A percentile compares a stretch with the other conserved stretches of the same genome.
These are phyloP conservation scores for Boletellus ananas DNA, from an alignment of 768 basidiomycete genomes.

Conservation along the genomic window DNA sequence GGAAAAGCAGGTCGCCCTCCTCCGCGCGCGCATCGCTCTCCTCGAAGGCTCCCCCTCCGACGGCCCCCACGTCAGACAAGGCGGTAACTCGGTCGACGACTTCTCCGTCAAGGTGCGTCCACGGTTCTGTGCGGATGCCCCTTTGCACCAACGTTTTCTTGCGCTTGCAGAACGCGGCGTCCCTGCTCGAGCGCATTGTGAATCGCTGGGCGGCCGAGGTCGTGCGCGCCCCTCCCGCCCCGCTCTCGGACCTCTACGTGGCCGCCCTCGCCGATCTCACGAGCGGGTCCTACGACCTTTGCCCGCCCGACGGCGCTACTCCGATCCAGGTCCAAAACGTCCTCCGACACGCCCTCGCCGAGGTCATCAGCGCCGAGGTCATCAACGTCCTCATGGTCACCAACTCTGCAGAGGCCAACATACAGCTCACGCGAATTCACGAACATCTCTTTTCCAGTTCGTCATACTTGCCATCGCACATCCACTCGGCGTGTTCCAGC, in stretches of 20 bases:
- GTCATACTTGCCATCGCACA: slow-evolving; percentile 26
- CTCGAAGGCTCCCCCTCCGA: slow-evolving; percentile 58
- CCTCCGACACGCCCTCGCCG: slow-evolving; percentile 76
- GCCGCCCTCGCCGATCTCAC: slow-evolving; percentile 60
- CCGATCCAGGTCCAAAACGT: slow-evolving; percentile 77
- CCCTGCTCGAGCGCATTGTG: slow-evolving; percentile 75
- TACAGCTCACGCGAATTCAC: slow-evolving; percentile 81
- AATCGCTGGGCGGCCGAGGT: slow-evolving; percentile 87
- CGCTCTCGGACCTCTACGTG: slow-evolving; percentile 50
- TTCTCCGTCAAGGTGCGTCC: slow-evolving; percentile 77
- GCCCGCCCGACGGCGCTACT: slow-evolving; percentile 39
- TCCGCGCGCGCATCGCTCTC: slow-evolving; percentile 65
- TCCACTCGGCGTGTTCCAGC: too few relatives aligned
- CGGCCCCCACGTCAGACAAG: slow-evolving; percentile 35
- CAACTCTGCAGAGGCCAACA: slow-evolving; percentile 78
- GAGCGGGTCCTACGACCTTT: slow-evolving; percentile 38
- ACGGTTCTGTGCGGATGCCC: too few relatives aligned
- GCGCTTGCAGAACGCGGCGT: slow-evolving; percentile 63
- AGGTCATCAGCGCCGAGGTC: slow-evolving; percentile 69
- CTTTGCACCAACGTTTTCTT: too few relatives aligned
- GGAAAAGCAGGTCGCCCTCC: slow-evolving; percentile 73
- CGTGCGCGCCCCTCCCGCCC: slow-evolving; percentile 53
- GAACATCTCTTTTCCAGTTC: slow-evolving; percentile 82
- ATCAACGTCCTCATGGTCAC: slow-evolving; percentile 86
- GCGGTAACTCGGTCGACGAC: slow-evolving; percentile 73